Percentiles rank a stretch among this genome's conserved stretches.
Conservation (phyloP, 2,329 filamentous ascomycete genomes). For the Lachnellula subtilissima region DNA sequence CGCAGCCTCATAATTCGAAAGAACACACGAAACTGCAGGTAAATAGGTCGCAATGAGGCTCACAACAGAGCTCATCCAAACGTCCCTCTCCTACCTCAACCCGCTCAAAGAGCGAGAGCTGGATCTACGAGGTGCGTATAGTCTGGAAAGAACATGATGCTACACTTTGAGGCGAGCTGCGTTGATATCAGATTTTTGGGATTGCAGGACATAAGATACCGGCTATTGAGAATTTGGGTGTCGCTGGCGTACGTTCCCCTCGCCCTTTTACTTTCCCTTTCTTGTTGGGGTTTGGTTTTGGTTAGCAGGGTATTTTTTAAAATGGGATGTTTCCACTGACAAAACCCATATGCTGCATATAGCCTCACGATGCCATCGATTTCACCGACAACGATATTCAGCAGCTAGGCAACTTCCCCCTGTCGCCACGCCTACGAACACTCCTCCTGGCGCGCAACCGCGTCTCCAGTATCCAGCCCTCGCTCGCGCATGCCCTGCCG, state of each 20-base stretch:
- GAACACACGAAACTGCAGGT: constrained; percentile 1
- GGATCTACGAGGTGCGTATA: constrained; percentile 92
- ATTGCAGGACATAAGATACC: constrained; percentile 94
- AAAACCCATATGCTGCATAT: constrained; percentile 1
- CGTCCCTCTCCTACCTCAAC: constrained; percentile 96
- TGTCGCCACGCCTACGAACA: constrained; percentile 81
- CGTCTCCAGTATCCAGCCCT: constrained; percentile 73
- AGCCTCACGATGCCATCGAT: constrained; percentile 96
- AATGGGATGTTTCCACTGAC: constrained; percentile 3
- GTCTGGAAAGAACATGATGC: constrained; percentile 91
- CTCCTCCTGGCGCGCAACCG: constrained; percentile 88
- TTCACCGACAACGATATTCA: constrained; percentile 98
- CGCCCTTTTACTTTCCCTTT: neutral
- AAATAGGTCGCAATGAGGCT: constrained; percentile 66
- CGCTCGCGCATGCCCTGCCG: constrained; percentile 69
- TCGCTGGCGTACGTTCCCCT: constrained; percentile 68
- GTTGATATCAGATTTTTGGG: constrained; percentile 65
- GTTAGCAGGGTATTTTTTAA: too few relatives aligned
- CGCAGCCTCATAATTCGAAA: neutral
- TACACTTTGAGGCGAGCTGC: constrained; percentile 76
- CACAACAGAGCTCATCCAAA: constrained; percentile 89
- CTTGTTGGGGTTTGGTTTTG: neutral
- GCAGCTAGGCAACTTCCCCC: constrained; percentile 83
- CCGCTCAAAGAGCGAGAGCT: constrained; percentile 98
- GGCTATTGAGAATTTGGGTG: constrained; percentile 94